These are phyloP conservation scores for Talaromyces islandicus DNA, from an alignment of 2,329 filamentous ascomycete species.

Conservation along the genomic window DNA sequence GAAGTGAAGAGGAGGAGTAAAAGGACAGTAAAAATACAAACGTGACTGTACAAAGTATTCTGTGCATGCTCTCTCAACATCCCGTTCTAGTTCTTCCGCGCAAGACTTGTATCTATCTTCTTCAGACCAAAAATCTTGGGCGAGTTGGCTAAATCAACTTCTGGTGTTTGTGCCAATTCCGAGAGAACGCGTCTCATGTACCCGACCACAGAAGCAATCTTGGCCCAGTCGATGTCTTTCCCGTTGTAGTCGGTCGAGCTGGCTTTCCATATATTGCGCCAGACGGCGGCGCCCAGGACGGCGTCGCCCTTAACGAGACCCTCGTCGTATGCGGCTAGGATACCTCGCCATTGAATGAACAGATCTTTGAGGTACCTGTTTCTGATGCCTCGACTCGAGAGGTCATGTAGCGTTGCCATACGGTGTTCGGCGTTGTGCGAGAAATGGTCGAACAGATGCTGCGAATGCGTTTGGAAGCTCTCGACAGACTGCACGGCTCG, in stretches of 20 bases:
- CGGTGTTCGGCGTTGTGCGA: conserved; percentile 65
- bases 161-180: conserved; percentile 48
- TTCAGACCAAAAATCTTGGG: conserved; percentile 29
- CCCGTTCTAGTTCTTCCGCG: conserved; percentile 2
- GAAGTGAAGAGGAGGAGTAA: not conserved
- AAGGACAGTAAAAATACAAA: not conserved
- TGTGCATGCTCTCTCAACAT: not conserved
- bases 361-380: conserved; percentile 73
- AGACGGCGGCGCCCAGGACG: conserved; percentile 61
- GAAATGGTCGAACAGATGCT: conserved; percentile 90
- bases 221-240: conserved; percentile 53
- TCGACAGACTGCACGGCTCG: conserved; percentile 65
- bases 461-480: conserved; percentile 70
- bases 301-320: conserved; percentile 42
- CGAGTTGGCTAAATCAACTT: conserved; percentile 46
- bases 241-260: conserved; percentile 38
- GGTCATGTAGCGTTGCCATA: conserved; percentile 47
- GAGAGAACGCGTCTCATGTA: conserved; percentile 57
- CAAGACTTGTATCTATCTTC: conserved; percentile 26
- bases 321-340: conserved; percentile 61
- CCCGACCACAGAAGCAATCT: conserved; percentile 56
- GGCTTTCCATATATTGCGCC: conserved; percentile 88
- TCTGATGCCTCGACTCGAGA: conserved; percentile 49
- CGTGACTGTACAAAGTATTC: not conserved
- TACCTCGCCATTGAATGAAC: conserved; percentile 86